phyloP scores from a whole-genome alignment of 1,139 yeast genomes.

The Tardiomyces digboiensis region DNA sequence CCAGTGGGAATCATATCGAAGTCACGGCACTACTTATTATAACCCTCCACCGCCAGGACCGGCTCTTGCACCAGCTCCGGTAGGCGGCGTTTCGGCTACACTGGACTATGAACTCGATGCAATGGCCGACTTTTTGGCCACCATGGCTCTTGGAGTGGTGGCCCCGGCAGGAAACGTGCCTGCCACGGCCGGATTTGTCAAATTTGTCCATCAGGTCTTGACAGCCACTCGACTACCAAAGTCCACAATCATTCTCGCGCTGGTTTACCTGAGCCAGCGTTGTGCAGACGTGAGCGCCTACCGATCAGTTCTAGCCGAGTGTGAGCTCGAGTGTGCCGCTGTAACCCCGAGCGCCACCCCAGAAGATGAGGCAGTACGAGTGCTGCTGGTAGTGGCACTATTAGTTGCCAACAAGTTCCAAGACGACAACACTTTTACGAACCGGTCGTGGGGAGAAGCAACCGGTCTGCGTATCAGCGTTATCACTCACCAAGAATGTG shows the following conservation, averaged over 20 bases:
- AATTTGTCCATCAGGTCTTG: constrained; percentile 56
- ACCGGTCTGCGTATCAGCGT: constrained; percentile 60
- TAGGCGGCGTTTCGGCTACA: constrained; percentile 1
- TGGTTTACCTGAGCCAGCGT: constrained; percentile 57
- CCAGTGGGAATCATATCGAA: background rate
- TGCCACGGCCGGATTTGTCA: constrained; percentile 38
- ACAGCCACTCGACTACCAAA: constrained; percentile 87
- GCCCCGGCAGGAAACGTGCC: constrained; percentile 8
- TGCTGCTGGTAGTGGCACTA: constrained; percentile 57
- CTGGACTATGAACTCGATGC: constrained; percentile 60
- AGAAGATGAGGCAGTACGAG: constrained; percentile 34
- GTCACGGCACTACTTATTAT: background rate
- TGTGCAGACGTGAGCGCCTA: constrained; percentile 18
- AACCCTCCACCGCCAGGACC: background rate
- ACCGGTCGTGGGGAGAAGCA: constrained; percentile 93
- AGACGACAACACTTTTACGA: constrained; percentile 94
- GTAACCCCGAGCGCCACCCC: background rate
- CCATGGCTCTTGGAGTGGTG: constrained; percentile 56
- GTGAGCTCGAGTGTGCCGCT: background rate
- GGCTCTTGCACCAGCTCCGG: background rate
- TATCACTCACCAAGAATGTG: constrained; percentile 59
- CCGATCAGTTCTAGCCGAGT: background rate
- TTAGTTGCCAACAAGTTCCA: constrained; percentile 89
- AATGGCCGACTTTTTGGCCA: constrained; percentile 69
- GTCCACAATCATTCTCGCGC: constrained; percentile 66